Percentiles rank a stretch among this genome's conserved stretches.
These are phyloP conservation scores for Casuarina equisetifolia DNA, from an alignment of 306 rosid species.

Conservation along the genomic window DNA sequence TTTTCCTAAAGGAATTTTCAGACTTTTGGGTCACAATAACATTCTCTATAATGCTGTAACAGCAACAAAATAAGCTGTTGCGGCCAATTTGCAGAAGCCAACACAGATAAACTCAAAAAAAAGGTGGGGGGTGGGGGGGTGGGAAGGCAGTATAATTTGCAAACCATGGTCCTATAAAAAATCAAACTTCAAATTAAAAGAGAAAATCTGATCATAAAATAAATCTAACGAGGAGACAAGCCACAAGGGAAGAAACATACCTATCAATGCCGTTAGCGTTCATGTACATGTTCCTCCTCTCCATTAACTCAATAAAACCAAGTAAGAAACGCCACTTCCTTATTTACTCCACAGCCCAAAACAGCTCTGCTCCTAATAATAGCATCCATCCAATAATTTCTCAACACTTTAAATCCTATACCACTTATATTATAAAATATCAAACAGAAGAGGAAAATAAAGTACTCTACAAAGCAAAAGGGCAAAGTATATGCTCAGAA, in stretches of 20 bases:
- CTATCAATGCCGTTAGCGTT: constrained; percentile 29
- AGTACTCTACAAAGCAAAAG: background rate
- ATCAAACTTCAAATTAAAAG: too few relatives aligned
- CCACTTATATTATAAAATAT: background rate
- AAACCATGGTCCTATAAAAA: too few relatives aligned
- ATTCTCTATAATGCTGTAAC: too few relatives aligned
- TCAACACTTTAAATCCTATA: constrained; percentile 5
- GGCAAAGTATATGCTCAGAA: background rate
- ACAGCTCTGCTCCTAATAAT: constrained; percentile 39
- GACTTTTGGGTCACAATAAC: too few relatives aligned
- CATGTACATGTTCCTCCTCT: constrained; percentile 38
- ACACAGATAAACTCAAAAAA: too few relatives aligned
- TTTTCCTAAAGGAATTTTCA: too few relatives aligned
- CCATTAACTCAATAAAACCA: constrained; percentile 21
- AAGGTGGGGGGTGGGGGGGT: too few relatives aligned
- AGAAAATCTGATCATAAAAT: too few relatives aligned
- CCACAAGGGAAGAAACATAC: constrained; percentile 31
- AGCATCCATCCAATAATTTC: constrained; percentile 26
- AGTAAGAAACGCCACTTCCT: constrained; percentile 27
- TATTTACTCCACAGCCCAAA: constrained; percentile 29
- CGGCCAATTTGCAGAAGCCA: too few relatives aligned
- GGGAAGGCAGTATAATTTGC: too few relatives aligned
- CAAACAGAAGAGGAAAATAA: background rate
- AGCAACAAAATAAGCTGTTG: too few relatives aligned
- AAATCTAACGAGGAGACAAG: background rate